phyloP scores from a whole-genome alignment of 805 yeast genomes.

The Komagataella populi region DNA sequence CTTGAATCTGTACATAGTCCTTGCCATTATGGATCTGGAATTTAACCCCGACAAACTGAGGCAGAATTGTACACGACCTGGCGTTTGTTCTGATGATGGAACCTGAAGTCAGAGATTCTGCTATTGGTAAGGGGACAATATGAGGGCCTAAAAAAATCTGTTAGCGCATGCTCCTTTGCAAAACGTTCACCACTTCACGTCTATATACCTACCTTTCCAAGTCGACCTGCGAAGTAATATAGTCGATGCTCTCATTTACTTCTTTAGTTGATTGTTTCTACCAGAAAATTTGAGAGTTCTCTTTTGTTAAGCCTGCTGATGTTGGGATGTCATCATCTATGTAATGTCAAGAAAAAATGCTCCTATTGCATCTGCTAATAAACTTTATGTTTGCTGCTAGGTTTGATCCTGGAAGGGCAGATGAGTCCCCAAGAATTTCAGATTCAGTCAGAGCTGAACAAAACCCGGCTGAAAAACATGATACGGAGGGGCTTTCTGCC shows the following conservation, averaged over 20 bases:
- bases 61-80: conserved; percentile 85
- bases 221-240: conserved; percentile 34
- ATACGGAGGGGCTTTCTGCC: background rate
- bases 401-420: background rate
- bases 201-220: conserved; percentile 34
- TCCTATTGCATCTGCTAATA: background rate
- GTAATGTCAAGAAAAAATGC: background rate
- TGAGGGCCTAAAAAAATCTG: conserved; percentile 48
- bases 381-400: background rate
- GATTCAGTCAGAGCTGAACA: background rate
- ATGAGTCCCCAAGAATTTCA: background rate
- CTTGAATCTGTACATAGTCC: conserved; percentile 77
- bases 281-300: background rate
- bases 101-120: conserved; percentile 66
- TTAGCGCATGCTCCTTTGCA: conserved; percentile 1
- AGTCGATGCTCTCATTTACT: conserved; percentile 24
- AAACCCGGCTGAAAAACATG: background rate
- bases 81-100: conserved; percentile 94
- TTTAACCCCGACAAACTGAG: conserved; percentile 88
- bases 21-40: conserved; percentile 96
- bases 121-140: conserved; percentile 89
- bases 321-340: background rate
- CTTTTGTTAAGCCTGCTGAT: background rate
- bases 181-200: background rate
- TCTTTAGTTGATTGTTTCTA: background rate